These are phyloP conservation scores for Eucalyptus paniculata DNA, from an alignment of 345 rosid genomes.

Conservation along the genomic window DNA sequence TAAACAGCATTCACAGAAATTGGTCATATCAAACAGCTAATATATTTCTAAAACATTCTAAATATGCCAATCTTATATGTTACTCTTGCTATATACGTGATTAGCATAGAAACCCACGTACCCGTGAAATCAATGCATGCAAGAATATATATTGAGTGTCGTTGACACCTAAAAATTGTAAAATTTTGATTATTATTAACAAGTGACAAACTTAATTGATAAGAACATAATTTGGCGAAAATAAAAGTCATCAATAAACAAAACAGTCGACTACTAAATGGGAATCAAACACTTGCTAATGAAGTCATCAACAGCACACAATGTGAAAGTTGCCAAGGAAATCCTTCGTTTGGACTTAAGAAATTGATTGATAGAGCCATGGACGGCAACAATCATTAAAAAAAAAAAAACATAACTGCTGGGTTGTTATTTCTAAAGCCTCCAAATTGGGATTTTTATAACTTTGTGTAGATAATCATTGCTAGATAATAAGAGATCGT, in stretches of 20 bases:
- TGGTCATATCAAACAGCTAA: background rate
- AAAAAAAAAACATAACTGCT: background rate
- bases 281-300: background rate
- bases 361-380: background rate
- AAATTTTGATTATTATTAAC: background rate
- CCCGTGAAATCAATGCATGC: background rate
- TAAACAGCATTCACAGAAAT: background rate
- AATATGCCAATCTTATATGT: background rate
- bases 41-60: background rate
- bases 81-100: background rate
- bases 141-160: background rate
- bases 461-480: background rate
- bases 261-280: background rate
- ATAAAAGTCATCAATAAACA: background rate
- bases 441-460: background rate
- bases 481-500: background rate
- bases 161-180: background rate
- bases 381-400: background rate
- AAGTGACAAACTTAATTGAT: background rate
- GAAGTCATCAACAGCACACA: background rate
- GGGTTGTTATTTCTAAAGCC: background rate
- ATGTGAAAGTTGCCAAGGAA: background rate
- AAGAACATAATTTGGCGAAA: background rate
- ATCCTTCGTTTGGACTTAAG: background rate
- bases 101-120: background rate